These are phyloP conservation scores for Apiospora koreana DNA, from an alignment of 2,329 filamentous ascomycete genomes.

Conservation along the genomic window DNA sequence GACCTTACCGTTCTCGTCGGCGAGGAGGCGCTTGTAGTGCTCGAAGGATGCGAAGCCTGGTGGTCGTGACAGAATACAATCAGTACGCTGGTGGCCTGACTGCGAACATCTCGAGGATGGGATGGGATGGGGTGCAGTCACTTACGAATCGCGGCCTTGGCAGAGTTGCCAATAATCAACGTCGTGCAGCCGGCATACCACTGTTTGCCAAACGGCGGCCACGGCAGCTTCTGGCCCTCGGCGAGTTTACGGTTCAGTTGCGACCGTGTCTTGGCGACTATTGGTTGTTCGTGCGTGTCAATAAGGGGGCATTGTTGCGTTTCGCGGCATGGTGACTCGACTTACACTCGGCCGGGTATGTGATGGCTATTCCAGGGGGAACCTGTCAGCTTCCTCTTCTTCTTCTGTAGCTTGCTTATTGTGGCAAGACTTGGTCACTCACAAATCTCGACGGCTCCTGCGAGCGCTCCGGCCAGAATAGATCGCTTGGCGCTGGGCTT, in stretches of 20 bases:
- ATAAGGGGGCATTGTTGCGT: conserved; percentile 14
- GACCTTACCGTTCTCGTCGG: conserved; percentile 83
- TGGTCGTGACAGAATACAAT: no score
- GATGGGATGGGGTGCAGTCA: conserved; percentile 24
- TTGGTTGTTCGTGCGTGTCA: conserved; percentile 10
- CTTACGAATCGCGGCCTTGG: conserved; percentile 93
- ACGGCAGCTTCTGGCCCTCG: conserved; percentile 84
- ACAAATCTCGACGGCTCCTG: conserved; percentile 94
- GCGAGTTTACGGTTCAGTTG: conserved; percentile 87
- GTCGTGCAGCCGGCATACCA: conserved; percentile 99
- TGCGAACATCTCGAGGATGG: neutral
- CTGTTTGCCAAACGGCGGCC: conserved; percentile 88
- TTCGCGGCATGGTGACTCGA: conserved; percentile 6
- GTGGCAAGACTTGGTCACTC: conserved; percentile 32
- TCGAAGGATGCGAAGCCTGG: conserved; percentile 93
- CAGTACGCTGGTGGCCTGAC: no score
- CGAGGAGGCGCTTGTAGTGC: conserved; percentile 82
- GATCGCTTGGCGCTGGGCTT: conserved; percentile 82
- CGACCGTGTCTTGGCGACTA: conserved; percentile 90
- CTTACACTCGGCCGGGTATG: conserved; percentile 76
- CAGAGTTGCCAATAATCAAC: conserved; percentile 91
- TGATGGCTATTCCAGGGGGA: conserved; percentile 58
- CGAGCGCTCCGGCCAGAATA: conserved; percentile 88
- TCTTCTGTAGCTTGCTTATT: neutral
- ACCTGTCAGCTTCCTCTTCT: neutral